phyloP scores from a whole-genome alignment of 192 early-diverging fungal species.

The Backusella australiensis region DNA sequence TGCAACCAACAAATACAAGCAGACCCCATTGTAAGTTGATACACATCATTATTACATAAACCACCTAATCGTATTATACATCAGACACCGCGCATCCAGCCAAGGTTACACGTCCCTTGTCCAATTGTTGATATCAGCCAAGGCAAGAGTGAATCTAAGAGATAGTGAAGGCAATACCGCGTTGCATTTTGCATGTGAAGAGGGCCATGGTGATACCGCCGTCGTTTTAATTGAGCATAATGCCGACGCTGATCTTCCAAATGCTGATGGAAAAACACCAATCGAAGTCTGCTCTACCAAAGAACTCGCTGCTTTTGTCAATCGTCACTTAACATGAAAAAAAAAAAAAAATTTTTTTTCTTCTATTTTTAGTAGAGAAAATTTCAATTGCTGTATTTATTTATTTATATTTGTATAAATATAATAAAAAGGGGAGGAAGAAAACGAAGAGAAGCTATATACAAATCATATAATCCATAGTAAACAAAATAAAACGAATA shows the following conservation, averaged over 20 bases:
- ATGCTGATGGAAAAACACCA: constrained; percentile 46
- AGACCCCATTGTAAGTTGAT: constrained; percentile 46
- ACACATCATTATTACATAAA: not conserved
- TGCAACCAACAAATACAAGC: constrained; percentile 41
- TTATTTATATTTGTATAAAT: not conserved
- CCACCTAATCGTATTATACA: not conserved
- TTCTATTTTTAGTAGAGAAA: not conserved
- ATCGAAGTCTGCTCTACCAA: constrained; percentile 43
- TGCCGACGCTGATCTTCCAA: constrained; percentile 47
- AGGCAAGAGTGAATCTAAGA: constrained; percentile 40
- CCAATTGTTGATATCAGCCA: constrained; percentile 44
- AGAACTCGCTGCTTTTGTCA: constrained; percentile 5
- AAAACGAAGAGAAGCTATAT: not conserved
- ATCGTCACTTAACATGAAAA: not conserved
- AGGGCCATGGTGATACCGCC: constrained; percentile 57
- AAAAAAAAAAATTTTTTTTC: not conserved
- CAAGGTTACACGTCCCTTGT: constrained; percentile 48
- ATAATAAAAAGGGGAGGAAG: not conserved
- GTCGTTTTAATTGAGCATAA: constrained; percentile 45
- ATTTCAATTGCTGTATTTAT: not conserved
- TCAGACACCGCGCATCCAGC: constrained; percentile 52
- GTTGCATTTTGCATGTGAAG: constrained; percentile 61
- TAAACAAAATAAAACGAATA: not conserved
- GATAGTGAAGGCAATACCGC: constrained; percentile 54
- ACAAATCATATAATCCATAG: not conserved